Evolutionary conservation across 1,139 yeast species (phyloP).

Genomic region (Geotrichum aggregatum): DNA sequence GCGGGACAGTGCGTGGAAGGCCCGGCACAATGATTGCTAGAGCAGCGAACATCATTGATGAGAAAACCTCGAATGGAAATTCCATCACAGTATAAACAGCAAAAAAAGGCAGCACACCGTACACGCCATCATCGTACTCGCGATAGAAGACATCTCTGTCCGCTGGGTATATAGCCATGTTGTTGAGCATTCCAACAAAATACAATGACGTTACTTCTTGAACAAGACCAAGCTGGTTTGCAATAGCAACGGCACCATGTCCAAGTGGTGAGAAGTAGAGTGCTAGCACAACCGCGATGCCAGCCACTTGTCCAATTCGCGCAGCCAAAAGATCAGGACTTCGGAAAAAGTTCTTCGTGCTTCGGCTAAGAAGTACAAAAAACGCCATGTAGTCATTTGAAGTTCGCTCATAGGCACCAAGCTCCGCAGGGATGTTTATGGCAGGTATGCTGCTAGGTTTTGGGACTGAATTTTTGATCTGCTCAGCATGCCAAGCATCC

Average conservation of each 20-base stretch:
- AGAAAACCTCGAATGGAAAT: slow-evolving; percentile 65
- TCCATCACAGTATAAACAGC: slow-evolving; percentile 62
- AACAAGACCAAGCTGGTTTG: slow-evolving; percentile 65
- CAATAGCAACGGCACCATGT: slow-evolving; percentile 54
- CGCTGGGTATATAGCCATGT: slow-evolving; percentile 66
- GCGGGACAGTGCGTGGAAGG: slow-evolving; percentile 60
- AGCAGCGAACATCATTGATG: slow-evolving; percentile 56
- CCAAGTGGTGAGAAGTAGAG: slow-evolving; percentile 69
- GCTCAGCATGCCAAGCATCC: slow-evolving; percentile 29
- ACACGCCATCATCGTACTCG: slow-evolving; percentile 70
- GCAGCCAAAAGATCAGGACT: slow-evolving; percentile 61
- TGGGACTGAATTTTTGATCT: not conserved
- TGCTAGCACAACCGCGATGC: slow-evolving; percentile 62
- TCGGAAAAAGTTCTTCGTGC: slow-evolving; percentile 52
- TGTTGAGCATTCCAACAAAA: slow-evolving; percentile 75
- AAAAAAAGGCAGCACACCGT: slow-evolving; percentile 64
- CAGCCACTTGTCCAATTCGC: slow-evolving; percentile 61
- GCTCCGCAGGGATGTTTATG: slow-evolving; percentile 20
- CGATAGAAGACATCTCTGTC: slow-evolving; percentile 75
- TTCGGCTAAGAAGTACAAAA: slow-evolving; percentile 44
- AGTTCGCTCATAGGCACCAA: slow-evolving; percentile 24
- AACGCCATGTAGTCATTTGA: slow-evolving; percentile 43
- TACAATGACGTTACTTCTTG: slow-evolving; percentile 72
- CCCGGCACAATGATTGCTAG: slow-evolving; percentile 69
- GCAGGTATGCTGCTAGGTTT: not conserved